phyloP scores from a whole-genome alignment of 2,329 filamentous ascomycete genomes.

The Pseudofabraea citricarpa region DNA sequence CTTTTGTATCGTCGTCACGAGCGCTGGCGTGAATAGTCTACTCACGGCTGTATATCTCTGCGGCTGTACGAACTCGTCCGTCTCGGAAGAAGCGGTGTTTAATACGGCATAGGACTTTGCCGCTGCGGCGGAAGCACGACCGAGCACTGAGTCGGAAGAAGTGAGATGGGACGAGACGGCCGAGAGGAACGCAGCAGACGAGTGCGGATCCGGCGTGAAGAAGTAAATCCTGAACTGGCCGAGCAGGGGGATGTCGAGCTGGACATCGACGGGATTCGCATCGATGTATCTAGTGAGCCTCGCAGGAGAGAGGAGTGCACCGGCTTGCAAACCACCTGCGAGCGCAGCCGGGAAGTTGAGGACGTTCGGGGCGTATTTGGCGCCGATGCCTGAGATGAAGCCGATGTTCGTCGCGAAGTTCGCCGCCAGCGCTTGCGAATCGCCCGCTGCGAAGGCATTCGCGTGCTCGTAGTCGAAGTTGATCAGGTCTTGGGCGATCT shows the following conservation, averaged over 20 bases:
- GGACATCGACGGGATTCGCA: slow-evolving; percentile 71
- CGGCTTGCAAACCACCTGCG: slow-evolving; percentile 37
- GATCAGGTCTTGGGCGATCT: slow-evolving; percentile 62
- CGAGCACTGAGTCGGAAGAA: slow-evolving; percentile 48
- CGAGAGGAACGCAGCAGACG: slow-evolving; percentile 52
- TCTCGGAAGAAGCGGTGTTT: slow-evolving; percentile 49
- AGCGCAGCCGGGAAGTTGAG: slow-evolving; percentile 53
- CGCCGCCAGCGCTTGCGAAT: slow-evolving; percentile 56
- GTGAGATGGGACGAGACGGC: slow-evolving; percentile 52
- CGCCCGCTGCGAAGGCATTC: slow-evolving; percentile 55
- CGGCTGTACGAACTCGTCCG: slow-evolving; percentile 62
- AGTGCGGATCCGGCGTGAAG: slow-evolving; percentile 57
- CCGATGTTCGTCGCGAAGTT: slow-evolving; percentile 68
- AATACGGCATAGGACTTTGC: slow-evolving; percentile 57
- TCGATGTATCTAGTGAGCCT: slow-evolving; percentile 72
- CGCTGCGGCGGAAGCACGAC: slow-evolving; percentile 53
- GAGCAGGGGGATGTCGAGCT: slow-evolving; percentile 72
- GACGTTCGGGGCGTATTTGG: slow-evolving; percentile 58
- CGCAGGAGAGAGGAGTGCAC: slow-evolving; percentile 49
- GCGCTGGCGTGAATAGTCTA: slow-evolving; percentile 62
- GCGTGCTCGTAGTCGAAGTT: slow-evolving; percentile 56
- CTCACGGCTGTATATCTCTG: slow-evolving; percentile 66
- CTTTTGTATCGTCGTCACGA: slow-evolving; percentile 64
- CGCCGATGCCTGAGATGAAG: slow-evolving; percentile 70
- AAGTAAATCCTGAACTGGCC: slow-evolving; percentile 75